A percentile compares a stretch with the other conserved stretches of the same genome.
phyloP scores from a whole-genome alignment of 2,329 filamentous ascomycete genomes.

The Sporothrix schenckii region DNA sequence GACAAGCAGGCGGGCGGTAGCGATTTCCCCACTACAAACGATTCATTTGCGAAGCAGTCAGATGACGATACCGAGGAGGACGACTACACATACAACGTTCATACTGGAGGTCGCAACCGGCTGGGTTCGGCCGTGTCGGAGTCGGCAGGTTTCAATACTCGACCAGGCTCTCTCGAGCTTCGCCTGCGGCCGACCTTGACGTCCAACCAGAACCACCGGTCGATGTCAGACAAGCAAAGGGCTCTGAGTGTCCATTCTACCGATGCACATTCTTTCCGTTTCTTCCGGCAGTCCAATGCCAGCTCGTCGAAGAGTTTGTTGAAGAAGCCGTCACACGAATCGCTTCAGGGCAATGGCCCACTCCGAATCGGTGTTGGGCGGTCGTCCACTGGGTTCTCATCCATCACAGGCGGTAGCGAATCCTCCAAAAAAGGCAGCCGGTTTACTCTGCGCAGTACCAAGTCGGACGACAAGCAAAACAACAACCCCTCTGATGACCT shows the following conservation, averaged over 20 bases:
- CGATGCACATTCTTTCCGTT: constrained; percentile 55
- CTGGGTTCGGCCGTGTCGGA: constrained; percentile 39
- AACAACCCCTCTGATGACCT: constrained; percentile 71
- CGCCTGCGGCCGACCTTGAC: constrained; percentile 81
- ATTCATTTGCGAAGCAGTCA: constrained; percentile 21
- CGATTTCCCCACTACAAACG: constrained; percentile 45
- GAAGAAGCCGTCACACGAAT: constrained; percentile 62
- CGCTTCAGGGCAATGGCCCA: constrained; percentile 50
- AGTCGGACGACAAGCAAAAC: constrained; percentile 50
- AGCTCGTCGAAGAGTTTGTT: constrained; percentile 39
- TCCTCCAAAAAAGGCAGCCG: constrained; percentile 55
- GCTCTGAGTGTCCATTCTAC: constrained; percentile 54
- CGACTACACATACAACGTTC: constrained; percentile 39
- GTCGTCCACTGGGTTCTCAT: constrained; percentile 52
- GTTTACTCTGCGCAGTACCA: constrained; percentile 59
- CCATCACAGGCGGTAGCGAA: constrained; percentile 24
- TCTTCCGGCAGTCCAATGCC: constrained; percentile 50
- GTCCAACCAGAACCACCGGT: constrained; percentile 49
- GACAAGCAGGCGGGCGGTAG: constrained; percentile 40
- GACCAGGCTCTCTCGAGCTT: constrained; percentile 75
- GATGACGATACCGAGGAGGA: constrained; percentile 49
- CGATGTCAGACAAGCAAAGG: constrained; percentile 49
- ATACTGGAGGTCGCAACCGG: constrained; percentile 40
- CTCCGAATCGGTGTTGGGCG: constrained; percentile 54
- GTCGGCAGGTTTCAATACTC: constrained; percentile 57